These are phyloP conservation scores for Pichia sp. DNA, from an alignment of 1,139 yeast species.

Conservation along the genomic window DNA sequence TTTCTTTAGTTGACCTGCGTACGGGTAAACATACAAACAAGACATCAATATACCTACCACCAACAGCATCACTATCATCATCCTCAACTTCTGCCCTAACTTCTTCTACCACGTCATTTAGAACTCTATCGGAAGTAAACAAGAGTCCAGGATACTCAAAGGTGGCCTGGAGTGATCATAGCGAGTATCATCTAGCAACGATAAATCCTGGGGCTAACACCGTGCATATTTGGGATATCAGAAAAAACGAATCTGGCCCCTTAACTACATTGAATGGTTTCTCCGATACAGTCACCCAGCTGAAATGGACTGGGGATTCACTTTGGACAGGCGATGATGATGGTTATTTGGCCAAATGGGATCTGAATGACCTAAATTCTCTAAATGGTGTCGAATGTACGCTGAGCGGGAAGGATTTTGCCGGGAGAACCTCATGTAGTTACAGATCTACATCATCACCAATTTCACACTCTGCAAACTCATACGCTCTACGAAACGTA, in stretches of 20 bases:
- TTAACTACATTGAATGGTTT: constrained; percentile 53
- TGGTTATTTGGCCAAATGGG: constrained; percentile 73
- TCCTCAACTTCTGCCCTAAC: not conserved
- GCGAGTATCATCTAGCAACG: constrained; percentile 59
- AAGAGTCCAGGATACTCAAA: constrained; percentile 28
- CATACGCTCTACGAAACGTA: too few relatives aligned
- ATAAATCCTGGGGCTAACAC: constrained; percentile 46
- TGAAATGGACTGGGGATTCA: constrained; percentile 46
- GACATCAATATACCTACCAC: constrained; percentile 5
- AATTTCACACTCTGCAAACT: too few relatives aligned
- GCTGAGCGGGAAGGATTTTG: too few relatives aligned
- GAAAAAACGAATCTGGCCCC: constrained; percentile 51
- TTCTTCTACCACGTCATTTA: not conserved
- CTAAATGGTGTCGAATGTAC: not conserved
- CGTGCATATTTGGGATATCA: constrained; percentile 67
- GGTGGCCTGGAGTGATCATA: constrained; percentile 58
- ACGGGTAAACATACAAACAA: constrained; percentile 17
- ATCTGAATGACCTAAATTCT: constrained; percentile 27
- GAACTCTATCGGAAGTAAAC: not conserved
- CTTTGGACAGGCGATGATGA: constrained; percentile 63
- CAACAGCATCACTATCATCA: too few relatives aligned
- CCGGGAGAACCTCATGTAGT: too few relatives aligned
- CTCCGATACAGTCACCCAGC: constrained; percentile 42
- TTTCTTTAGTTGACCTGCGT: constrained; percentile 63
- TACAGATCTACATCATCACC: too few relatives aligned